Base-by-base conservation (phyloP, 1,139 yeast species). In the Kluyveromyces sp. region DNA sequence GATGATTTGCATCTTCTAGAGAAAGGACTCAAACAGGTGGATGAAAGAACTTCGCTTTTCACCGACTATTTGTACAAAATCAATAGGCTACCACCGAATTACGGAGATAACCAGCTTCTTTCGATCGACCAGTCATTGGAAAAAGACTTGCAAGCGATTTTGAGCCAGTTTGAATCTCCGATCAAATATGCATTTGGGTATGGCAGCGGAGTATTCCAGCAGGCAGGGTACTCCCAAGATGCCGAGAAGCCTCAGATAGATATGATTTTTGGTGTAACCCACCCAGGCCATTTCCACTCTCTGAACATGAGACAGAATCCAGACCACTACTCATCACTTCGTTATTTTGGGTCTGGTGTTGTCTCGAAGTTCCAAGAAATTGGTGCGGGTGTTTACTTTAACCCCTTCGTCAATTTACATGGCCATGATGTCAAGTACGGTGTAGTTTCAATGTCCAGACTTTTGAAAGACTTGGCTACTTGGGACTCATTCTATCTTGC, bases 301-400 rank as follows among this genome's bases (percentile, higher is more conserved):
- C 59, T 72, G 39, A 94, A 94, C 61, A 65, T 87, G 56, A 62
- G 69, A 39, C 81, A 78, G 52, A 70, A 78, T 58, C 80, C 84
- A 1, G 61, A 70, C 8, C 98, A 94, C 63, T 94, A 94, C 61
- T 84, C 96, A 2, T 69, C 76, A 11, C 58, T 87, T 44, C 73
- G 76, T 46, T 65, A 63, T 41, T 69, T 82, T 8, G 94, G 95
- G 0, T 68, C 86, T 1, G 66, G 74, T 8, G 65, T 73, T 0
- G 72, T 89, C 1, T 71, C 83, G 9, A 61, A 59, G 39, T 71
- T 86, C 16, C 92, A 84, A 56, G 75, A 75, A 36, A 55, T 77
- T n/a, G 96, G 96, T 1, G 92, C 94, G 0, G 96, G 96, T 3
- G 82, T 92, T 3, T 94, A 89, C 62, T 94, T 87, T 68, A 94